These are phyloP conservation scores for Aspergillus chevalieri DNA, from an alignment of 2,329 filamentous ascomycete species.

Conservation along the genomic window DNA sequence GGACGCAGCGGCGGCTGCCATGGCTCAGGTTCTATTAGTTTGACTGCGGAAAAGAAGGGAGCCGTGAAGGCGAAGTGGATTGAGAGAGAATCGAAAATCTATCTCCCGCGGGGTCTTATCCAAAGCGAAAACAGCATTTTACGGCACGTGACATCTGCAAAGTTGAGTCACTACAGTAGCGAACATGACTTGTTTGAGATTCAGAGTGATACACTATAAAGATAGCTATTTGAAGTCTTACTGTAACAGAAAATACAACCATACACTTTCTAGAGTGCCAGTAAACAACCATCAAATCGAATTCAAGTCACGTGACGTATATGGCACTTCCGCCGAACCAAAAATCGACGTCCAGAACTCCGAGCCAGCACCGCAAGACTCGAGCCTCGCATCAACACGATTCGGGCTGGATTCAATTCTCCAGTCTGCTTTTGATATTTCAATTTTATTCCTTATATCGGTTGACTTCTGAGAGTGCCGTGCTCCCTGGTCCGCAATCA, in stretches of 20 bases:
- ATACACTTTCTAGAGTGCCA: neutral
- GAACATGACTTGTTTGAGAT: too few species aligned
- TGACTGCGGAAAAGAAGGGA: slow-evolving; percentile 19
- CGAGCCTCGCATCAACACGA: neutral
- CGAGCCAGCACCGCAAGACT: neutral
- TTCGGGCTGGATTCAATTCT: neutral
- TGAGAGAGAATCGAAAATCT: slow-evolving; percentile 5
- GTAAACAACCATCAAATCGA: too few species aligned
- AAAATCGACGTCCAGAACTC: neutral
- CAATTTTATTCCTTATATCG: neutral
- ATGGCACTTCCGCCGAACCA: neutral
- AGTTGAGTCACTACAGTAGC: too few species aligned
- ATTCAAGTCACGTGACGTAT: neutral
- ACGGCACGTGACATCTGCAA: too few species aligned
- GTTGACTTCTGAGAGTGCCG: slow-evolving; percentile 7
- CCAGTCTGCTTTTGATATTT: neutral
- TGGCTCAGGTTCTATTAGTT: slow-evolving; percentile 23
- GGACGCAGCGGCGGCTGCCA: slow-evolving; percentile 45
- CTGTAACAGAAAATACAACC: too few species aligned
- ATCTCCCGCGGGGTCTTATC: slow-evolving; percentile 13
- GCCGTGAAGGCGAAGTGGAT: slow-evolving; percentile 8
- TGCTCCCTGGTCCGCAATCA: slow-evolving; percentile 23
- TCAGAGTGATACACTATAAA: neutral
- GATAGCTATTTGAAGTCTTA: neutral
- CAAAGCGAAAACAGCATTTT: neutral